Evolutionary conservation across 2,329 filamentous ascomycete genomes (phyloP).

Genomic region (Tolypocladium tropicale): DNA sequence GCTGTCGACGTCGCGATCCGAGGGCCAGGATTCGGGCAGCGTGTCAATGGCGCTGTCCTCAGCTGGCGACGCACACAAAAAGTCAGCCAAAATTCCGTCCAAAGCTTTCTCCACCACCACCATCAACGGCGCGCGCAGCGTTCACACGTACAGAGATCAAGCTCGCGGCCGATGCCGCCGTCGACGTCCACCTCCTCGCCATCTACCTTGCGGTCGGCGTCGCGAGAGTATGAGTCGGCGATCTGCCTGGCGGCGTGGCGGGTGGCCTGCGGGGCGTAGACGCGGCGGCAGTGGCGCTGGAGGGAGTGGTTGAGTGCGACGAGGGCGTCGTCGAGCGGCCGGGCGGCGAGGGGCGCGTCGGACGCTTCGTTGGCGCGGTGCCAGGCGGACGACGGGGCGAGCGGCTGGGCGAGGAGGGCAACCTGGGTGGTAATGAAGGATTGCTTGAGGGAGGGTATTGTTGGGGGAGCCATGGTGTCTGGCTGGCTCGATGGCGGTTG

Average conservation of each 20-base stretch:
- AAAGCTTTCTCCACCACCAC: too few relatives aligned
- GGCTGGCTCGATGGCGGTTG: background rate
- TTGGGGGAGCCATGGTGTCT: constrained; percentile 24
- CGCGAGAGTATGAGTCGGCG: constrained; percentile 49
- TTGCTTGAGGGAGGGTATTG: constrained; percentile 53
- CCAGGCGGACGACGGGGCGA: constrained; percentile 45
- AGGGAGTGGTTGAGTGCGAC: constrained; percentile 50
- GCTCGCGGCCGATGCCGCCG: constrained; percentile 24
- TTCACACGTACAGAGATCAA: constrained; percentile 34
- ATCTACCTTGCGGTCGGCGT: constrained; percentile 28
- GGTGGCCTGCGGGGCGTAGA: constrained; percentile 58
- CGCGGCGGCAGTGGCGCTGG: constrained; percentile 53
- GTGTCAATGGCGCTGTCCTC: constrained; percentile 31
- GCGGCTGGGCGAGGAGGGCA: constrained; percentile 49
- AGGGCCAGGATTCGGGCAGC: constrained; percentile 37
- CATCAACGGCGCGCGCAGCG: background rate
- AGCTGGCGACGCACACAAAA: constrained; percentile 19
- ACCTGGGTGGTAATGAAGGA: constrained; percentile 54
- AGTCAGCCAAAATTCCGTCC: background rate
- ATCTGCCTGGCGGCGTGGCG: constrained; percentile 66
- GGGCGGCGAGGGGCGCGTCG: constrained; percentile 31
- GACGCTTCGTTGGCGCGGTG: constrained; percentile 33
- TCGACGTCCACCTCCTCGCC: constrained; percentile 19
- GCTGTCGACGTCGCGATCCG: constrained; percentile 22
- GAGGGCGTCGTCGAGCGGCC: constrained; percentile 45